Percentiles rank a stretch among this genome's conserved stretches.
These are phyloP conservation scores for Diaporthe sp. DNA, from an alignment of 2,329 filamentous ascomycete species.

Conservation along the genomic window DNA sequence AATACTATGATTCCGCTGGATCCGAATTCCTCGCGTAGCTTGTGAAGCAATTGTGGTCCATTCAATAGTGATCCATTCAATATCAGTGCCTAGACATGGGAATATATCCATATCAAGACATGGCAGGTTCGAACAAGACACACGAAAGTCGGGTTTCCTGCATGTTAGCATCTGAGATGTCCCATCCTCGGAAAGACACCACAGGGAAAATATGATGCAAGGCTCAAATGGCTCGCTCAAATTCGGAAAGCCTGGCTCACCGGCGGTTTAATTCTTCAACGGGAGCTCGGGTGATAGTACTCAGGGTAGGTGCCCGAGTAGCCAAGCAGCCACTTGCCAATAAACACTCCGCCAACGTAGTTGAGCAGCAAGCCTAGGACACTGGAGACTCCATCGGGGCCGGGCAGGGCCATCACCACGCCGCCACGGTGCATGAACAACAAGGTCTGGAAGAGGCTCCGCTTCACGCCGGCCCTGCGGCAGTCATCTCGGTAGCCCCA, in stretches of 20 bases:
- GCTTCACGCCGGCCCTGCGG: constrained; percentile 23
- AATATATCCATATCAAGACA: not conserved
- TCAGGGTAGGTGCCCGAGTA: constrained; percentile 31
- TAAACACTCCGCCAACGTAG: constrained; percentile 30
- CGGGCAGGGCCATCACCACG: constrained; percentile 32
- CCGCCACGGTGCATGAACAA: constrained; percentile 38
- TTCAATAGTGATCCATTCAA: not conserved
- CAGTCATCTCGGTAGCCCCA: constrained; percentile 37
- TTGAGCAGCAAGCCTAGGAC: constrained; percentile 24
- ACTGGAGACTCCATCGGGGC: constrained; percentile 23
- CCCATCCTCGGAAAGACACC: too few species aligned
- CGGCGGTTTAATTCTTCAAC: not conserved
- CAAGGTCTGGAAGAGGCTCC: constrained; percentile 32
- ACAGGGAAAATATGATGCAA: too few species aligned
- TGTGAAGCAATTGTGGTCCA: not conserved
- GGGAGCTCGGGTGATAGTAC: constrained; percentile 21
- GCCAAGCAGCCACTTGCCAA: constrained; percentile 34
- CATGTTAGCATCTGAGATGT: not conserved
- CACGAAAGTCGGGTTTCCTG: not conserved
- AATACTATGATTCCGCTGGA: too few species aligned
- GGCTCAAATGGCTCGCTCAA: not conserved
- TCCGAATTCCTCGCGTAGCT: not conserved
- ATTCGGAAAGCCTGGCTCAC: not conserved
- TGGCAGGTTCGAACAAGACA: not conserved
- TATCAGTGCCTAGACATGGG: not conserved